A percentile compares a stretch with the other conserved stretches of the same genome.
Conservation (phyloP, 345 rosid species). For the Acer campestre region DNA sequence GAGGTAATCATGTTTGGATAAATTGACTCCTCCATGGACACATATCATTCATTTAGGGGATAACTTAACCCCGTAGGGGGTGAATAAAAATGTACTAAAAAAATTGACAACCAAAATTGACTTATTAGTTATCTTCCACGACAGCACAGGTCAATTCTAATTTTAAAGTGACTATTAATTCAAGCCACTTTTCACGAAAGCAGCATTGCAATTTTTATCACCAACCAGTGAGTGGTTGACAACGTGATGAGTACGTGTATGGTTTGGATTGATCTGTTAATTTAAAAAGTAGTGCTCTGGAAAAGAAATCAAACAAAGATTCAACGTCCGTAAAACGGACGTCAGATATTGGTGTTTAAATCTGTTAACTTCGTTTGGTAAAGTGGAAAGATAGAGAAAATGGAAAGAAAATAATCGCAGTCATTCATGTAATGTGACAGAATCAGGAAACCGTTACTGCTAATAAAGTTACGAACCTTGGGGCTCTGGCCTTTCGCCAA, state of each 20-base stretch:
- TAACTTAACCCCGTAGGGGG: no score
- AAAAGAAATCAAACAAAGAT: not conserved
- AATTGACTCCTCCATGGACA: no score
- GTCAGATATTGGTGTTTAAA: not conserved
- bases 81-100: no score
- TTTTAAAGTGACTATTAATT: no score
- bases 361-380: not conserved
- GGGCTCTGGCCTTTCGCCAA: constrained; percentile 88
- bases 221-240: not conserved
- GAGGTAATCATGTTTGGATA: no score
- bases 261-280: not conserved
- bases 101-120: not conserved
- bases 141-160: no score
- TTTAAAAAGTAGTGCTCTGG: not conserved
- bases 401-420: not conserved
- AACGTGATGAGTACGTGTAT: constrained; percentile 1
- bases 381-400: not conserved
- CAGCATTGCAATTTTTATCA: not conserved
- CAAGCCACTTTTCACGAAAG: not conserved
- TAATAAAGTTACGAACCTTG: constrained; percentile 53
- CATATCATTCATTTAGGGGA: no score
- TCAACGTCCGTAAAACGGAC: not conserved
- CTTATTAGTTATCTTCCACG: no score
- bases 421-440: not conserved
- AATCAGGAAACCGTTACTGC: not conserved